Evolutionary conservation across 495 filamentous ascomycete species (phyloP).

Genomic region (Aspergillus sparsus): DNA sequence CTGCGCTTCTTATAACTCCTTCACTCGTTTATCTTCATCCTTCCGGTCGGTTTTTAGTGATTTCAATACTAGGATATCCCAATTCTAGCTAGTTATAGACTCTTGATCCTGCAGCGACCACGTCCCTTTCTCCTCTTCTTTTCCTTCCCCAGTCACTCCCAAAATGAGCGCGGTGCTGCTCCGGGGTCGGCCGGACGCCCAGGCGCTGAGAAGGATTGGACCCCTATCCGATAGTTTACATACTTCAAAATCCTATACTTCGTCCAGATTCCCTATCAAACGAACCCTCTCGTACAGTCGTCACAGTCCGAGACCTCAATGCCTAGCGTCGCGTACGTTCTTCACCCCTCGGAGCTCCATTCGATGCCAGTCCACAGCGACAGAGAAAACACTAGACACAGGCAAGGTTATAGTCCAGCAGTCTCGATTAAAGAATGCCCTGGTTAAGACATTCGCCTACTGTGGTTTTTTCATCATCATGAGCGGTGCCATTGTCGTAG

Average conservation of each 20-base stretch:
- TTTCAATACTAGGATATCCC: too few relatives aligned
- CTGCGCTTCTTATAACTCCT: neutral
- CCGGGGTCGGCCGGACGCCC: slow-evolving; percentile 38
- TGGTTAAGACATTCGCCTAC: slow-evolving; percentile 54
- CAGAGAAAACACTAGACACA: slow-evolving; percentile 12
- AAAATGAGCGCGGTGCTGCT: slow-evolving; percentile 44
- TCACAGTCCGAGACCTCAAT: slow-evolving; percentile 31
- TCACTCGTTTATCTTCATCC: too few relatives aligned
- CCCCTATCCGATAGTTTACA: slow-evolving; percentile 28
- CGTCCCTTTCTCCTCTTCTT: neutral
- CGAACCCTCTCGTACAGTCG: slow-evolving; percentile 26
- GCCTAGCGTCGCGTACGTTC: slow-evolving; percentile 29
- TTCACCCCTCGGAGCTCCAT: slow-evolving; percentile 25
- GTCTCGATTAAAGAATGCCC: slow-evolving; percentile 22
- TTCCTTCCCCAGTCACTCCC: neutral
- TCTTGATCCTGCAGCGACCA: too few relatives aligned
- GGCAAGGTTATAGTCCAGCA: slow-evolving; percentile 5
- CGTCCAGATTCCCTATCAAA: slow-evolving; percentile 18
- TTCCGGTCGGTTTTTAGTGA: too few relatives aligned
- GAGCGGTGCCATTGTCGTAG: slow-evolving; percentile 58
- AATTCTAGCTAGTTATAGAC: too few relatives aligned
- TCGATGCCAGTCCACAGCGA: slow-evolving; percentile 34
- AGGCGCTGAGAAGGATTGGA: slow-evolving; percentile 37
- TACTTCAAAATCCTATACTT: slow-evolving; percentile 17
- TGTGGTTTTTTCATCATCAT: slow-evolving; percentile 61